A percentile compares a stretch with the other conserved stretches of the same genome.
phyloP scores from a whole-genome alignment of 768 basidiomycete genomes.

The Hypholoma fasciculare region DNA sequence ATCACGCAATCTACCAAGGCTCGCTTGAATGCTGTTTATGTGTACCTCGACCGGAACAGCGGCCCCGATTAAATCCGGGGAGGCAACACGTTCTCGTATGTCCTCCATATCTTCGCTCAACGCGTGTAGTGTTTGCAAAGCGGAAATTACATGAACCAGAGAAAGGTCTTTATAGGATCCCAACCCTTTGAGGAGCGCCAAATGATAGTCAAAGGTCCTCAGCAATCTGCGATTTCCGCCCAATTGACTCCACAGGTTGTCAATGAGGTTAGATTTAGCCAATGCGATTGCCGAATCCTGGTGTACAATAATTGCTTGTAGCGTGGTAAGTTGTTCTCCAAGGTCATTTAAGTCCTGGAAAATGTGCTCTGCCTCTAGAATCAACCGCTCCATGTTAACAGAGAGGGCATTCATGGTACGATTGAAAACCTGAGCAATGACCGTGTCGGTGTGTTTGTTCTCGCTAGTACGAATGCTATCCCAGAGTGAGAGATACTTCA shows the following conservation, averaged over 20 bases:
- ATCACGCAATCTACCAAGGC: slow-evolving; percentile 62
- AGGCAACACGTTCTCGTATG: slow-evolving; percentile 67
- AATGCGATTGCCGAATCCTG: slow-evolving; percentile 50
- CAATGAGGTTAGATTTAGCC: slow-evolving; percentile 55
- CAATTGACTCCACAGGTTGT: slow-evolving; percentile 66
- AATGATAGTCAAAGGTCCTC: slow-evolving; percentile 48
- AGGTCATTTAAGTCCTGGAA: slow-evolving; percentile 56
- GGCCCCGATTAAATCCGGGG: slow-evolving; percentile 60
- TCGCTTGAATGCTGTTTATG: slow-evolving; percentile 66
- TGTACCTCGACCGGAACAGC: slow-evolving; percentile 71
- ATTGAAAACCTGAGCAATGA: slow-evolving; percentile 54
- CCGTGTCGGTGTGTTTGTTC: slow-evolving; percentile 35
- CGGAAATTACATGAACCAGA: slow-evolving; percentile 59
- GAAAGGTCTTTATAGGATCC: slow-evolving; percentile 61
- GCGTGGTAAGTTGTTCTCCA: slow-evolving; percentile 54
- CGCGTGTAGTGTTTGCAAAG: slow-evolving; percentile 57
- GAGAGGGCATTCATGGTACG: slow-evolving; percentile 64
- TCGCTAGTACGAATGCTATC: slow-evolving; percentile 35
- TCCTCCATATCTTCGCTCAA: slow-evolving; percentile 80
- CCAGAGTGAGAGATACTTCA: slow-evolving; percentile 40
- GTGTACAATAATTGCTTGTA: slow-evolving; percentile 59
- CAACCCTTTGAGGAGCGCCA: slow-evolving; percentile 54
- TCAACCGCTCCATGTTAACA: slow-evolving; percentile 48
- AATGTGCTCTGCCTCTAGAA: slow-evolving; percentile 66
- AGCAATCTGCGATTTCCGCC: slow-evolving; percentile 58